phyloP scores from a whole-genome alignment of 2,329 filamentous ascomycete genomes.

The Apiospora pterosperma region DNA sequence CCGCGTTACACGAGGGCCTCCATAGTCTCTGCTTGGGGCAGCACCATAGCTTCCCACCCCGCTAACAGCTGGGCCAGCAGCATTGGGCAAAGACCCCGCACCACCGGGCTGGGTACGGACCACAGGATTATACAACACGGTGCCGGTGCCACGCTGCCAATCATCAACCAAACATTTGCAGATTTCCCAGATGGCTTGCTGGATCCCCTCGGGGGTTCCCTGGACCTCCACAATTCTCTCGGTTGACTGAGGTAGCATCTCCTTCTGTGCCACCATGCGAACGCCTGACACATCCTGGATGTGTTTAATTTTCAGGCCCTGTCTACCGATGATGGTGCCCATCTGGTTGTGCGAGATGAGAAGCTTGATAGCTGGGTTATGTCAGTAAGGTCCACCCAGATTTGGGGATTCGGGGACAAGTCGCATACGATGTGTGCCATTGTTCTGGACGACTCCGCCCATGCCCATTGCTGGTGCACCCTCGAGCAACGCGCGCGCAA shows the following conservation, averaged over 20 bases:
- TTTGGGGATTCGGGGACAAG: slow-evolving; percentile 9
- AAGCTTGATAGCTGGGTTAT: slow-evolving; percentile 76
- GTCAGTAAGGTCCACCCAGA: slow-evolving; percentile 19
- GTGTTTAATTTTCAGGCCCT: slow-evolving; percentile 98
- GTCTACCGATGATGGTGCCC: slow-evolving; percentile 97
- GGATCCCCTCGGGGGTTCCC: slow-evolving; percentile 90
- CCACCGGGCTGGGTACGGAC: slow-evolving; percentile 75
- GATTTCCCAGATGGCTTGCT: slow-evolving; percentile 97
- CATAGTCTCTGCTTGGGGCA: slow-evolving; percentile 50
- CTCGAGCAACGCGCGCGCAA: slow-evolving; percentile 86
- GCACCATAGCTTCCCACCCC: slow-evolving; percentile 40
- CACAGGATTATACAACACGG: slow-evolving; percentile 94
- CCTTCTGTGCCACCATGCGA: slow-evolving; percentile 98
- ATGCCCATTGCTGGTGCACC: slow-evolving; percentile 94
- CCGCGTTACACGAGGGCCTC: slow-evolving; percentile 75
- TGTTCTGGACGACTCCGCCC: slow-evolving; percentile 83
- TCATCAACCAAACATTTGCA: slow-evolving; percentile 98
- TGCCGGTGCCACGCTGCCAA: slow-evolving; percentile 94
- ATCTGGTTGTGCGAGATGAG: slow-evolving; percentile 99
- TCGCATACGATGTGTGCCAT: slow-evolving; percentile 88
- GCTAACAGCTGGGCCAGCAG: slow-evolving; percentile 10
- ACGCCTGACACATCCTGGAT: slow-evolving; percentile 97
- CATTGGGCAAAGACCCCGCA: slow-evolving; percentile 35
- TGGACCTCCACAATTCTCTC: slow-evolving; percentile 97
- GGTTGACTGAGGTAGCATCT: slow-evolving; percentile 98